Base-by-base conservation (phyloP, 208 protist genomes). In the Leishmania turanica region DNA sequence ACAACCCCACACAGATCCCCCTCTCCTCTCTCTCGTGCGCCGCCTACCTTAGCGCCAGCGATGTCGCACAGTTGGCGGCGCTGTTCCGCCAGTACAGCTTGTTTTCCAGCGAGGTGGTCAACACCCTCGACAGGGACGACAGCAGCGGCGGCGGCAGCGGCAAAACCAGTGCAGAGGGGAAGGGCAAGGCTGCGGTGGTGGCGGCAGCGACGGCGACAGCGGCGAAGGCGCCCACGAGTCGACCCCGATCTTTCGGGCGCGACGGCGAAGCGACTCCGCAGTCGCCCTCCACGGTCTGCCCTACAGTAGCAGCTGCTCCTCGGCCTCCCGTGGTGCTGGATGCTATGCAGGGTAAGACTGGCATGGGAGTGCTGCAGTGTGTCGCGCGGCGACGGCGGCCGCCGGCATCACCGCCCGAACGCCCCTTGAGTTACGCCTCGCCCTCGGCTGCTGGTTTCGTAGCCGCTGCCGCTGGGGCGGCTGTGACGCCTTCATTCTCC, bases 1-100 rank as follows among this genome's bases (percentile, higher is more conserved):
- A 97, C 84, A 82, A 95, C 68, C 92, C 94, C 1, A 88, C 88
- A 31, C 92, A 97, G 71, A 83, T 93, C 3, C 88, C 92, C 13
- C 91, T 93, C 42, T 88, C 89, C 17, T 80, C 88, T n/a, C 79
- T 95, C 0, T 83, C 88, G 8, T 97, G 92, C 77, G 81, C 87
- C 11, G 69, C 78, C 24, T 88, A 90, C 75, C 75, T 97, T n/a
- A 83, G 84, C 56, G 88, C 82, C 0, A 78, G 87, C 31, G 88
- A 97, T 68, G 82, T 97, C 9, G 80, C 72, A 60, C 69, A 80
- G 76, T 83, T 94, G 15, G 86, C 88, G 8, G 19, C 53, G 5
- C 24, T 94, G 13, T 94, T 92, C 54, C 79, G 87, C 7, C 8
- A 76, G 19, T 94, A 88, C 78, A 91, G 79, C 54, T 75, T 94